Evolutionary conservation across 345 rosid genomes (phyloP), one percentile per base, ranked within the genome.

Genomic region (Dovyalis caffra): DNA sequence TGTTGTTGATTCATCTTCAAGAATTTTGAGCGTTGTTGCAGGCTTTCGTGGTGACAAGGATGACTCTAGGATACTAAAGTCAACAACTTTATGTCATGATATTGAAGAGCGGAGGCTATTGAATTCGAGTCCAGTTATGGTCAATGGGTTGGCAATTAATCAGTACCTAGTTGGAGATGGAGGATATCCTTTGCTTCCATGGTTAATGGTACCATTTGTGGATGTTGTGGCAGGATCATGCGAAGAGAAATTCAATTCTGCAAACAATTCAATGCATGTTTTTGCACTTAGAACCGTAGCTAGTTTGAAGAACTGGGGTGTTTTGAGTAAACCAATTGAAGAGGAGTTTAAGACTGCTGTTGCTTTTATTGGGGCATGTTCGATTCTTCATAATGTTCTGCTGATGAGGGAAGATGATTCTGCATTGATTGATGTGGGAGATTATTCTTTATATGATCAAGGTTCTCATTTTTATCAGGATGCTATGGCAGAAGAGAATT

Each of bases 221-320:
- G 82, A 79, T 68, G 77, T 61, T 8, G 64, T 43, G 20, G 80
- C 83, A 0, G 87, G 83, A 33, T 79, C 91, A 31, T 8, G 35
- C 31, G 83, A 88, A 65, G 87, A 79, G 61, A 69, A 67, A 45
- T 88, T 87, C 87, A 90, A 88, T 33, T 60, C 21, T 23, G 87
- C 80, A 0, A 85, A 60, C 56, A 61, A 74, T 35, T 65, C 40
- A 49, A 79, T 85, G 87, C 79, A 77, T 33, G 56, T 26, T 66
- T 82, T 86, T 8, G 87, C 81, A 0, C 71, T 77, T 74, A 86
- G 76, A 79, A 73, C 90, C 16, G 68, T 83, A 58, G 83, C 83
- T 51, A 85, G 92, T 78, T 82, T 90, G 78, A 88, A 78, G 86
- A 87, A 80, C 61, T 90, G 95, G 95, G 90, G 88, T 31, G 85